Base-by-base conservation (phyloP, 352 stramenopile genomes). In the Phytopythium montanum region DNA sequence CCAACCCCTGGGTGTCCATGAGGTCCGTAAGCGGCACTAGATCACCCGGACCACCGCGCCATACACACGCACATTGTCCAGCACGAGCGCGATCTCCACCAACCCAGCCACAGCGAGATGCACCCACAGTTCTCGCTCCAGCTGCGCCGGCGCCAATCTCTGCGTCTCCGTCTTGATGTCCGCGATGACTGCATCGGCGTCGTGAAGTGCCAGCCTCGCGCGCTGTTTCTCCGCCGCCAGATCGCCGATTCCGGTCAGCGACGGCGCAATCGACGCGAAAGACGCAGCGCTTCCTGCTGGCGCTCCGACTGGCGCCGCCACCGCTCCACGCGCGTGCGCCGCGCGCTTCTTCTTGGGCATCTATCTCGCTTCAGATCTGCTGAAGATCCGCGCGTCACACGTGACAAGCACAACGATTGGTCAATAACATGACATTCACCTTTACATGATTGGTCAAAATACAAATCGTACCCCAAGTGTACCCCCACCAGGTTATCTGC, bases 301-400 rank as follows among this genome's bases (percentile, higher is more conserved):
- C 2, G 44, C 23, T 6, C 9, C 44, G 16, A 18, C 3, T 34
- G 14, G 13, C 44, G 44, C 44, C 50, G n/a, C 19, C 50, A 13
- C 29, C n/a, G 29, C 26, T 12, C 50, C 31, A 5, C 50, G 29
- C 31, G n/a, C 31, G 19, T 44, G 19, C 48, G 26, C 29, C 10
- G 54, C 45, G 48, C 64, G 59, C 55, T 70, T 70, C 69, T 80
- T 83, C 60, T 76, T 83, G 42, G 70, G 59, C 73, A 83, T 81
- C 26, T 23, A 36, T 5, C n/a, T 41, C 5, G 2, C 4, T n/a
- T 10, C 39, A 46, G 25, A 46, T n/a, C 39, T 46, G 14, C 39
- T n/a, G 9, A 46, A 46, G 39, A 46, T 46, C 39, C 39, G 6
- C 39, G n/a, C 38, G 39, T 46, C 39, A 46, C 39, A 25, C 39